Base-by-base conservation (phyloP, 257 asterid species). In the Echium plantagineum region DNA sequence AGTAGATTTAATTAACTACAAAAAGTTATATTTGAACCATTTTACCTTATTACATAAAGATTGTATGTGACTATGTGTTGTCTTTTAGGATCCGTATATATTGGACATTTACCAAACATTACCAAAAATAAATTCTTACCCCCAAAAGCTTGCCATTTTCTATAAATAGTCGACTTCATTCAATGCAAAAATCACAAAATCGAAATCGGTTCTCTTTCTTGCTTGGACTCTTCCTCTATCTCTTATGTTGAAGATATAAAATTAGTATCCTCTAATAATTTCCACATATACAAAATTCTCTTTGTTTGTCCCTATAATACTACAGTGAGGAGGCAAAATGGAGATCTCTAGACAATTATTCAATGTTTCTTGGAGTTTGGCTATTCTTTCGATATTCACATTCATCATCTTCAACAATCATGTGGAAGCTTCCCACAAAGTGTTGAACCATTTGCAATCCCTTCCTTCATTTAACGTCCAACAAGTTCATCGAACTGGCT, bases 401-500 rank as follows among this genome's bases (percentile, higher is more conserved):
- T 64, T 56, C 5, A 9, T 58, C 5, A 9, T 53, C 0, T 58
- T 26, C 19, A 69, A 63, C 66, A 48, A 67, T 61, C 59, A 62
- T 0, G 59, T 71, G 13, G 17, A 73, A 60, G 74, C 76, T 17
- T 56, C 76, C 62, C 82, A 73, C 53, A 17, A 60, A 4, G 67
- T 70, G 9, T 66, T 52, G 53, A 9, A 28, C 22, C 64, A 61
- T 17, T 66, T 66, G 24, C 78, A 77, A 19, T 21, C 66, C 56
- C 10, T 21, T 5, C 56, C 64, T 0, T 51, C 69, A 17, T 30
- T 5, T 5, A 24, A 28, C 31, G 67, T 28, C 0, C 47, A 57
- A 5, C 57, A 63, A 28, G 18, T 70, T 0, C 78, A 80, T 58
- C 65, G 86, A 75, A 83, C 89, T 30, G 82, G 76, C 68, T 83